These are phyloP conservation scores for Akanthomyces lecanii DNA, from an alignment of 2,329 filamentous ascomycete genomes.

Conservation along the genomic window DNA sequence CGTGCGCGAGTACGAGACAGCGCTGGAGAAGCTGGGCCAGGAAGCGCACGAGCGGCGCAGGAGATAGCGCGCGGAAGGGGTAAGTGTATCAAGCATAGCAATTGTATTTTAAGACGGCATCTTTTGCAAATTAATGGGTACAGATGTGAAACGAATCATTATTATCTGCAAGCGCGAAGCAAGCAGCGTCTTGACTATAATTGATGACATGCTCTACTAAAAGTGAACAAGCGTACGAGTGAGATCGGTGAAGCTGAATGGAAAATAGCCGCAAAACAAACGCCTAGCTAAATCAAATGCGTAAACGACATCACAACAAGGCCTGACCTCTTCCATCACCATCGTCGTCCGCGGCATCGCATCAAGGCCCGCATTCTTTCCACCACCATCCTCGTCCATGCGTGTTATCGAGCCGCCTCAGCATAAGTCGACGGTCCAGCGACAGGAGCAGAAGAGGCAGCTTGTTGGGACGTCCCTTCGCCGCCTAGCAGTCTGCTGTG, in stretches of 20 bases:
- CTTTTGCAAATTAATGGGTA: background rate
- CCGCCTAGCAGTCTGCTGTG: constrained; percentile 1
- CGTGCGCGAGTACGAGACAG: constrained; percentile 47
- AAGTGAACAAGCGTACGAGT: background rate
- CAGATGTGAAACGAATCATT: background rate
- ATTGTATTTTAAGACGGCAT: background rate
- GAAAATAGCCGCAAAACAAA: background rate
- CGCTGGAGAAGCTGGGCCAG: constrained; percentile 58
- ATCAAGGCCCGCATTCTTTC: background rate
- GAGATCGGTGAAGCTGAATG: too few relatives aligned
- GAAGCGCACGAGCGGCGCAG: constrained; percentile 45
- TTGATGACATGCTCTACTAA: background rate
- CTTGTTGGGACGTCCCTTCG: background rate
- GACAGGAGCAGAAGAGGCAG: background rate
- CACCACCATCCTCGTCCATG: background rate
- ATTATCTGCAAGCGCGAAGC: background rate
- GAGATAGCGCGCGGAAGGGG: constrained; percentile 17
- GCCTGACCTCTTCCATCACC: background rate
- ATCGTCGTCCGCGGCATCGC: background rate
- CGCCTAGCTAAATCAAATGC: constrained; percentile 7
- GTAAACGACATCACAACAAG: too few relatives aligned
- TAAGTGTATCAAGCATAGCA: background rate
- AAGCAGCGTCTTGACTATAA: background rate
- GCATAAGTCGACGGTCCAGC: constrained; percentile 8
- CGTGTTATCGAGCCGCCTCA: background rate